Evolutionary conservation across 208 protist genomes (phyloP), one percentile per base, ranked within the genome.

Genomic region (Balamuthia mandrillaris): DNA sequence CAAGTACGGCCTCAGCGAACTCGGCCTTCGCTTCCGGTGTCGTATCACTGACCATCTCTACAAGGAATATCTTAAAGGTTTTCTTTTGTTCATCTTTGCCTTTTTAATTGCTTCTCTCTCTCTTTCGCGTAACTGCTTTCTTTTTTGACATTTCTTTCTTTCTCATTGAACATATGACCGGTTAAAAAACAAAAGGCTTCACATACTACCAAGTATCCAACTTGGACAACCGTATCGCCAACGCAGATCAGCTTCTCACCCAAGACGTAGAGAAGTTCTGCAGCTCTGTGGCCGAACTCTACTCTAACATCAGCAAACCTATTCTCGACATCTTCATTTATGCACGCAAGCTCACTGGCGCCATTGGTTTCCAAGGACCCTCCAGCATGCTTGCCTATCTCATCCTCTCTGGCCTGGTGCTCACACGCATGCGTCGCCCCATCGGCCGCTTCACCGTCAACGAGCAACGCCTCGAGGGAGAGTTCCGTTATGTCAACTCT

Each of bases 201-300:
- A 92, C 84, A 21, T 91, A 88, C 81, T 92, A 92, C 61, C 89
- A 94, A 81, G 81, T 92, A 37, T 87, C 88, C 21, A 90, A 92
- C 78, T 41, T 94, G 27, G 91, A 85, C 41, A 89, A 89, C 78
- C 89, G 87, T 47, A 94, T 94, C 52, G 74, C 86, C 83, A 92
- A 92, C 81, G 87, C 90, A 18, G 90, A 92, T 74, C 91, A 94
- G 83, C 84, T 90, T 65, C 85, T 94, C 35, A 94, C 91, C 44
- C 84, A 88, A 52, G 91, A 93, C 63, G 77, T 92, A 47, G 90
- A 93, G 58, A 75, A 83, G 37, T 93, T 92, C 68, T 92, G 85
- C 70, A 72, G 84, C 29, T 84, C 77, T 33, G 79, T 91, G 41
- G 87, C 88, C 39, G 90, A 89, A 37, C 78, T 93, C 35, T 93